Percentiles rank a stretch among this genome's conserved stretches.
Conservation (phyloP, 768 basidiomycete genomes). For the Macrolepiota dolichaula region DNA sequence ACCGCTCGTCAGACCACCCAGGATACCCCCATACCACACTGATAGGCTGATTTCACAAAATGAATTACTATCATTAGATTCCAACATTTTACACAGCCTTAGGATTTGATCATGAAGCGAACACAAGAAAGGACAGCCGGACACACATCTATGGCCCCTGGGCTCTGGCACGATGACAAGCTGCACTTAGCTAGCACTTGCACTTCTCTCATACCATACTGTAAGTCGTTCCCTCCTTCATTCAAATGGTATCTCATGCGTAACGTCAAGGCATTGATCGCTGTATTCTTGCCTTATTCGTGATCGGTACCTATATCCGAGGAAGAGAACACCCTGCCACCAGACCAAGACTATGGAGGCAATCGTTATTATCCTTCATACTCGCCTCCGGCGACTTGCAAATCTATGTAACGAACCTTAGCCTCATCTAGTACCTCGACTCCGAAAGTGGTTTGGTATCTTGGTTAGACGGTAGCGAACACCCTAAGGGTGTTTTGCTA, state of each 20-base stretch:
- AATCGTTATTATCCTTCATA: neutral
- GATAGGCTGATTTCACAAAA: no score
- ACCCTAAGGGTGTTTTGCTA: neutral
- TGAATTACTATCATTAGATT: no score
- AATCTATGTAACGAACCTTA: neutral
- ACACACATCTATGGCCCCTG: neutral
- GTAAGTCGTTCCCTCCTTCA: neutral
- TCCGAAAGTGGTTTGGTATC: neutral
- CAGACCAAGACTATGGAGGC: neutral
- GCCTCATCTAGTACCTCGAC: neutral
- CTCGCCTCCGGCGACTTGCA: neutral
- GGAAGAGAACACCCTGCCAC: neutral
- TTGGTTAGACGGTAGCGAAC: neutral
- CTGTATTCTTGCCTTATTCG: neutral
- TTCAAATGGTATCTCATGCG: neutral
- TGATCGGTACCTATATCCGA: neutral
- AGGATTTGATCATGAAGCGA: neutral
- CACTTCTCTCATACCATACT: neutral
- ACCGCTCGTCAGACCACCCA: no score
- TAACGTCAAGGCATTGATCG: neutral
- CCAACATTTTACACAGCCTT: neutral
- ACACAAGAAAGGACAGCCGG: neutral
- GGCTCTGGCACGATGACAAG: neutral
- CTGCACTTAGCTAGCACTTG: neutral
- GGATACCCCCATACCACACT: no score